Conservation (phyloP, 1,284 basidiomycete species). For the Sanghuangporus weigelae region DNA sequence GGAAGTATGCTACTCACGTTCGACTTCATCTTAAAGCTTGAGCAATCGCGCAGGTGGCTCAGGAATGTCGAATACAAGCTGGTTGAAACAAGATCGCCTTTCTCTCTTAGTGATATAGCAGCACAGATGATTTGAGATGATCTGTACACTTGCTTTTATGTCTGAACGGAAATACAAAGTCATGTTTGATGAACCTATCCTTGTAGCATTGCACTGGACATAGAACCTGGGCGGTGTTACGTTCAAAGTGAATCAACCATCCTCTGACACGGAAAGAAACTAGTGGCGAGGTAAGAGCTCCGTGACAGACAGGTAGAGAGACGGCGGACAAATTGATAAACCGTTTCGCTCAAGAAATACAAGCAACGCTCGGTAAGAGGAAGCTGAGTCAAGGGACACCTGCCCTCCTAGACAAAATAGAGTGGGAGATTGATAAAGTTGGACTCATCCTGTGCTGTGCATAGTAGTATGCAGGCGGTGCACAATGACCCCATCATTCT, state of each 20-base stretch:
- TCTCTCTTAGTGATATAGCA: background rate
- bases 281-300: conserved; percentile 12
- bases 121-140: conserved; percentile 16
- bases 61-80: background rate
- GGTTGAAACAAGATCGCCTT: background rate
- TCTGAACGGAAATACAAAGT: background rate
- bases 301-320: background rate
- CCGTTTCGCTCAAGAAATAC: conserved; percentile 6
- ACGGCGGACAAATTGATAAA: conserved; percentile 1
- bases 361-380: background rate
- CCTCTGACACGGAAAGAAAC: conserved; percentile 5
- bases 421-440: conserved; percentile 2
- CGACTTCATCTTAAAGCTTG: conserved; percentile 14
- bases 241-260: background rate
- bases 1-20: conserved; percentile 1
- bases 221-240: background rate
- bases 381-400: background rate
- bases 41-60: conserved; percentile 4
- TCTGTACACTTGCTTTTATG: conserved; percentile 12
- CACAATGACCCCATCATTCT: conserved; percentile 8
- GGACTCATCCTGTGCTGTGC: conserved; percentile 9
- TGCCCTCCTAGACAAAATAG: background rate
- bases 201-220: background rate
- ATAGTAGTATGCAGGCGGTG: conserved; percentile 3
- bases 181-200: conserved; percentile 6